Conservation (phyloP, 208 protist genomes). For the Crithidia thermophila region DNA sequence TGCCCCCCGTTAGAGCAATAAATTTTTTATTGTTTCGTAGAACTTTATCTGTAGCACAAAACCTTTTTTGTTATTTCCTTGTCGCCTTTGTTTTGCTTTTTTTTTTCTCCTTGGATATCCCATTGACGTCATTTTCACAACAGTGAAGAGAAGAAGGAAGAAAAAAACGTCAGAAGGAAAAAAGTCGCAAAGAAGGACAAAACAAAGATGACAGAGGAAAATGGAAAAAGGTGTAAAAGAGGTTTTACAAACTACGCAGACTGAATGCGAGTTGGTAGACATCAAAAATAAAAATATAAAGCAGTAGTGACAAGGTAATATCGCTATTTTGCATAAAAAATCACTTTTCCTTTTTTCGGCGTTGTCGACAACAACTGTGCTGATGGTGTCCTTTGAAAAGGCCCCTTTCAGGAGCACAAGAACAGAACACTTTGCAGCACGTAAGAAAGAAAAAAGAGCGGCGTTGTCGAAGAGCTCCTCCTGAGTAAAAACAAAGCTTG, state of each 20-base stretch:
- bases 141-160: not conserved
- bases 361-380: too few species aligned
- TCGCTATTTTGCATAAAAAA: not conserved
- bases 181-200: not conserved
- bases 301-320: conserved; percentile 12
- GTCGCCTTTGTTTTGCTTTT: not conserved
- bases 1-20: conserved; percentile 50
- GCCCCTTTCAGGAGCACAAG: too few species aligned
- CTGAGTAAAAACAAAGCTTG: too few species aligned
- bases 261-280: conserved; percentile 12
- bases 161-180: not conserved
- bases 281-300: conserved; percentile 5
- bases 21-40: conserved; percentile 10
- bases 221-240: conserved; percentile 4
- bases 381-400: too few species aligned
- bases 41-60: conserved; percentile 2
- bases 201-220: not conserved
- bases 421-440: too few species aligned
- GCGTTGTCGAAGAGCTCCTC: too few species aligned
- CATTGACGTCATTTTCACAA: not conserved
- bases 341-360: conserved; percentile 7
- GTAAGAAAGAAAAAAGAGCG: too few species aligned
- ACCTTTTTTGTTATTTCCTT: conserved; percentile 6
- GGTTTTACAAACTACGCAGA: too few species aligned
- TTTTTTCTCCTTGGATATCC: conserved; percentile 4